A percentile compares a stretch with the other conserved stretches of the same genome.
These are phyloP conservation scores for Cutaneotrichosporon cutaneum DNA, from an alignment of 1,284 basidiomycete species.

Conservation along the genomic window DNA sequence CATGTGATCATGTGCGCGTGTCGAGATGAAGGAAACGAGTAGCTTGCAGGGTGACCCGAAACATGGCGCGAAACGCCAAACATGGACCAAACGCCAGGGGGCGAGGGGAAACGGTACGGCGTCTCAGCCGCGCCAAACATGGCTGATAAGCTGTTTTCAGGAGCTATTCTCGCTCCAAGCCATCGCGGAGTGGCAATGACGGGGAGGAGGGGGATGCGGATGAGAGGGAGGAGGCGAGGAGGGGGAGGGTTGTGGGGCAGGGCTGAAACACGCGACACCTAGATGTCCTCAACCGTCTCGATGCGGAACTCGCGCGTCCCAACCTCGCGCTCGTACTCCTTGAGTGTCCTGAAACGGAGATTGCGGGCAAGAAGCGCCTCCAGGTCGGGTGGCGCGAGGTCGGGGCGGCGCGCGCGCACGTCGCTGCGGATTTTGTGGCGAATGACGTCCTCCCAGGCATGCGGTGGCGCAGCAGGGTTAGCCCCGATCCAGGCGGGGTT, in stretches of 20 bases:
- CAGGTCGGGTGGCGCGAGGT: background rate
- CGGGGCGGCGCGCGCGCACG: background rate
- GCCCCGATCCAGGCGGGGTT: background rate
- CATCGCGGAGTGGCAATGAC: background rate
- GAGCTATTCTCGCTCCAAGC: background rate
- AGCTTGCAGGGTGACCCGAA: background rate
- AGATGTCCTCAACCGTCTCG: background rate
- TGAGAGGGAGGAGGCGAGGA: background rate
- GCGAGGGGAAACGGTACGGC: background rate
- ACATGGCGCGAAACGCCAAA: background rate
- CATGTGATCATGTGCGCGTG: background rate
- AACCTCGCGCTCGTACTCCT: background rate
- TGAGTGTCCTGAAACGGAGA: background rate
- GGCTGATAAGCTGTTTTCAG: background rate
- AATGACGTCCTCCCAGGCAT: background rate
- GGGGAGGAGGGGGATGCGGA: background rate
- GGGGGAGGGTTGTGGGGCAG: background rate
- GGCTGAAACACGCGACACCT: background rate
- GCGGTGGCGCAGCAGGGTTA: background rate
- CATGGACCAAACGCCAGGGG: background rate
- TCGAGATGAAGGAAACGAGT: too few species aligned
- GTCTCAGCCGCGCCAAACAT: background rate
- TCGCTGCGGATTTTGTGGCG: conserved; percentile 1
- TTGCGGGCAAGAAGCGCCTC: background rate
- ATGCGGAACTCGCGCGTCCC: background rate